Evolutionary conservation across 2,329 filamentous ascomycete species (phyloP), one percentile per base, ranked within the genome.

Genomic region (Ustulina deusta): DNA sequence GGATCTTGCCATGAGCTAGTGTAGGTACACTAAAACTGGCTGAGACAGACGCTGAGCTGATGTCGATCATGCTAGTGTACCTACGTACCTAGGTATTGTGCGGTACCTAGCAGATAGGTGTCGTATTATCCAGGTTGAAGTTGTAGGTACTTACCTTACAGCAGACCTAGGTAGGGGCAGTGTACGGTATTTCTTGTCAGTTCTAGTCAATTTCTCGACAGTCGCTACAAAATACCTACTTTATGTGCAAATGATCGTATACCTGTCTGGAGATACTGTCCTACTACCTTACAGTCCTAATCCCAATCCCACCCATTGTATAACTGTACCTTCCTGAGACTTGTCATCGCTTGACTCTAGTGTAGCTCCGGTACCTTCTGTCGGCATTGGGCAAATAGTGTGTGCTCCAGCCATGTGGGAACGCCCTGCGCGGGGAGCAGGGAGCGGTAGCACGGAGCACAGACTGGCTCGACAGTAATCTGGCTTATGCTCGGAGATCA

Each of bases 401-500:
- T 27, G 36, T 48, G 55, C 48, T 46, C 61, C 52, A 38, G 32
- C 61, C 57, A 62, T 59, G 57, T 44, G 66, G 51, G 44, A 67
- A 63, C 60, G 27, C 20, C 25, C 42, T 56, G 22, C 57, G 65
- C 57, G 64, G 68, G 57, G 63, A 60, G 40, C 56, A 64, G 65
- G 68, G 71, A 76, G 73, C 72, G 9, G 49, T 29, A 10, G 49
- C 73, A 74, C 74, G 71, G 75, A 59, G 71, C 75, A 63, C 68
- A 59, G 1, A 20, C 54, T 63, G 68, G 65, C 65, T 59, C 58
- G 59, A 63, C 51, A 61, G 56, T 56, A 64, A 64, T 57, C 44
- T 58, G 54, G 40, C 34, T 52, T 54, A 42, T 40, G 38, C 63
- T 36, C n/a, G n/a, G 40, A 58, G 52, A 54, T 60, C 51, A 42